Evolutionary conservation across 768 basidiomycete species (phyloP).

Genomic region (Mycena amicta): DNA sequence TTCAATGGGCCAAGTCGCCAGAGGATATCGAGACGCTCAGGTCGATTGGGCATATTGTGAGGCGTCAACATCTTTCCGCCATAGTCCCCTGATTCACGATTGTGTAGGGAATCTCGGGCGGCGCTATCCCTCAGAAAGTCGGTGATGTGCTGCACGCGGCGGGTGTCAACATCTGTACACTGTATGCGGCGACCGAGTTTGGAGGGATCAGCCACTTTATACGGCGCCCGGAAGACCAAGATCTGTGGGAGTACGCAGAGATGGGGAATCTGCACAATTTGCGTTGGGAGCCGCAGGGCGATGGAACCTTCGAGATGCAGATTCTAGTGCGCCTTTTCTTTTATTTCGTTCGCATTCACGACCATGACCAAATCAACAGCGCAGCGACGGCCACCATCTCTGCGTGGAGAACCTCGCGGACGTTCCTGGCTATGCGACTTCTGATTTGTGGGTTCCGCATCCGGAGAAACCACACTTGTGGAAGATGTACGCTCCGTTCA

Average conservation of each 20-base stretch:
- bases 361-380: conserved; percentile 19
- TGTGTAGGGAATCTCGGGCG: too few species aligned
- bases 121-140: conserved; percentile 33
- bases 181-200: conserved; percentile 37
- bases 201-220: conserved; percentile 22
- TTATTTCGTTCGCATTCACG: neutral
- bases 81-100: too few species aligned
- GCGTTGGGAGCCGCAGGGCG: conserved; percentile 37
- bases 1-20: conserved; percentile 29
- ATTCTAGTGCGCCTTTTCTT: conserved; percentile 32
- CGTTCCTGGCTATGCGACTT: conserved; percentile 39
- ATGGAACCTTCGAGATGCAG: conserved; percentile 42
- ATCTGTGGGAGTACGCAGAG: conserved; percentile 40
- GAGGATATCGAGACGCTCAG: conserved; percentile 29
- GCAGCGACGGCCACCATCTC: conserved; percentile 28
- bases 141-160: conserved; percentile 31
- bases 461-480: conserved; percentile 40
- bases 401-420: conserved; percentile 38
- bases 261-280: too few species aligned
- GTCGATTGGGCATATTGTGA: conserved; percentile 32
- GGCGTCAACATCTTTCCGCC: too few species aligned
- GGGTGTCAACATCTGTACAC: conserved; percentile 30
- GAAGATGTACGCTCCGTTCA: conserved; percentile 30
- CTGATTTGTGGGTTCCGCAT: conserved; percentile 41
- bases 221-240: conserved; percentile 21